phyloP scores from a whole-genome alignment of 2,329 filamentous ascomycete genomes.

The Trichoderma breve region DNA sequence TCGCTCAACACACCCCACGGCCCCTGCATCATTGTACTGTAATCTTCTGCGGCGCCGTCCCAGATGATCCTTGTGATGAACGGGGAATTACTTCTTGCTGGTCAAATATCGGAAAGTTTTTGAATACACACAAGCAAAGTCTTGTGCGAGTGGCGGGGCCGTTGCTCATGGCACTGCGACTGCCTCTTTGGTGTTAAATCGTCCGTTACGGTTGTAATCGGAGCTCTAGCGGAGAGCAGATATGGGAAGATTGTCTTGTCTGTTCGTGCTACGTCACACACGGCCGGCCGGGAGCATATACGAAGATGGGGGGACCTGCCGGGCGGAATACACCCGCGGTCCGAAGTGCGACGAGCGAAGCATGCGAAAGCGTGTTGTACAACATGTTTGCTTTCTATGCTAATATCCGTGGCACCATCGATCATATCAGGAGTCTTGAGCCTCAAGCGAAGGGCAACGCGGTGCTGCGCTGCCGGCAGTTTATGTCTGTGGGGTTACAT shows the following conservation, averaged over 20 bases:
- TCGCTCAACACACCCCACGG: not conserved
- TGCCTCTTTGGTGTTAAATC: not conserved
- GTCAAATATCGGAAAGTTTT: not conserved
- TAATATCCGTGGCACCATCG: constrained; percentile 5
- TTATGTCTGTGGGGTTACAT: constrained; percentile 1
- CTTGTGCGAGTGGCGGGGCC: not conserved
- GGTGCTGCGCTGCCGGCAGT: not conserved
- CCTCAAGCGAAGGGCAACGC: not conserved
- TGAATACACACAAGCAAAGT: not conserved
- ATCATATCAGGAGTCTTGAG: not conserved
- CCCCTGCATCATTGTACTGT: not conserved
- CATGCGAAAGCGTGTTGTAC: not conserved
- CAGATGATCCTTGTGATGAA: not conserved
- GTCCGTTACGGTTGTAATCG: not conserved
- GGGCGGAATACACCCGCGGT: not conserved
- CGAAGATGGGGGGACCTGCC: not conserved
- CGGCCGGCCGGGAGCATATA: not conserved
- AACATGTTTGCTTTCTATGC: not conserved
- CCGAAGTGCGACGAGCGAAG: not conserved
- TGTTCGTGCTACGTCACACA: not conserved
- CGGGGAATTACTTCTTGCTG: not conserved
- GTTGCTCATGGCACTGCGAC: not conserved
- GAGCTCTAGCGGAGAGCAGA: not conserved
- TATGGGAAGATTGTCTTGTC: not conserved
- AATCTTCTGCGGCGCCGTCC: not conserved